These are phyloP conservation scores for Persicaria maculosa DNA, from an alignment of 148 eudicot species.

Conservation along the genomic window DNA sequence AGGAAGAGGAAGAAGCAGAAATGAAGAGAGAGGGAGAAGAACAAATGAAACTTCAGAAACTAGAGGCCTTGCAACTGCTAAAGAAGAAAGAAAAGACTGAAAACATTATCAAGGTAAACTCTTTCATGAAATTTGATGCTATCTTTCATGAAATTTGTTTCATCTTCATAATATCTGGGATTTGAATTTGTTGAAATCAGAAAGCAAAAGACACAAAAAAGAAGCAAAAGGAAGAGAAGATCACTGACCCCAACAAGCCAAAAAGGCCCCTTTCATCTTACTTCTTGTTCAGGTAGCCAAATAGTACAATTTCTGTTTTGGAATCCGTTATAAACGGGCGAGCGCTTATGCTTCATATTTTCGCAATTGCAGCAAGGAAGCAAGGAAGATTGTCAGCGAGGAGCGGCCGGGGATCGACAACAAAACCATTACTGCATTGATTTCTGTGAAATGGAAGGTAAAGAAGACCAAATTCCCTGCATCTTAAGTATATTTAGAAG, in stretches of 20 bases:
- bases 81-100: slow-evolving; percentile 91
- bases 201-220: slow-evolving; percentile 68
- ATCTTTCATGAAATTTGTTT: neutral
- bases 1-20: slow-evolving; percentile 69
- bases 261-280: slow-evolving; percentile 84
- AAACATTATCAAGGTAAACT: slow-evolving; percentile 66
- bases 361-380: slow-evolving; percentile 47
- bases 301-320: neutral
- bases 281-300: slow-evolving; percentile 54
- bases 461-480: neutral
- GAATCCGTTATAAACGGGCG: neutral
- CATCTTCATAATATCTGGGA: neutral
- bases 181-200: slow-evolving; percentile 20
- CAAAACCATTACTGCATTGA: slow-evolving; percentile 51
- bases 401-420: slow-evolving; percentile 63
- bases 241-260: slow-evolving; percentile 80
- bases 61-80: slow-evolving; percentile 78
- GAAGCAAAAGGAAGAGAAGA: slow-evolving; percentile 49
- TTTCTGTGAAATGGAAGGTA: slow-evolving; percentile 95
- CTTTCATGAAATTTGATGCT: neutral
- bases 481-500: neutral
- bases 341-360: neutral
- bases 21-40: slow-evolving; percentile 70
- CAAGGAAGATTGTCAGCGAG: slow-evolving; percentile 56
- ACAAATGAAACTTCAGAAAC: slow-evolving; percentile 70